Base-by-base conservation (phyloP, 129 eudicot genomes). In the Lonicera japonica region DNA sequence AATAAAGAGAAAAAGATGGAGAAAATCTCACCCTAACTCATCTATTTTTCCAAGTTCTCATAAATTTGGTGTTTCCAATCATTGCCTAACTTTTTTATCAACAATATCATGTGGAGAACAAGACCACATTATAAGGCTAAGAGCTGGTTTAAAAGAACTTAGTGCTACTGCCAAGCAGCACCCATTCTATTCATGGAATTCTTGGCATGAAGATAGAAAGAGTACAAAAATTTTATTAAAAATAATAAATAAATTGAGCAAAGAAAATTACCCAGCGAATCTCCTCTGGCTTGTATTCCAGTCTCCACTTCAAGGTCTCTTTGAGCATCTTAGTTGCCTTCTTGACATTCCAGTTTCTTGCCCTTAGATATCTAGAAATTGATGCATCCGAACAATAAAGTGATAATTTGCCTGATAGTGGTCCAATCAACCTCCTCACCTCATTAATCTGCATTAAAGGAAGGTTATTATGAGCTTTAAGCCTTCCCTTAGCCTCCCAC, bases 281-380 rank as follows among this genome's bases (percentile, higher is more conserved):
- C 48, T 85, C 87, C 64, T 89, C 95, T 1, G 96, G 95, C 65
- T 82, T 89, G 79, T 65, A 89, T 52, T 71, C 79, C 65, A 24
- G 66, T 73, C 96, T 77, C 96, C 96, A 89, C 61, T 72, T 73
- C 59, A 88, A 77, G 18, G 94, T 73, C 3, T 68, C 77, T 75
- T 89, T 85, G 3, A 89, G 81, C 96, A 89, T 89, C 60, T 80
- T 89, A 38, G 77, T 68, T 11, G 96, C 83, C 59, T 89, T 89
- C 73, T 85, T 82, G 56, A 85, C 73, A 62, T 85, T 89, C 96
- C 96, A 82, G 58, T 75, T 85, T 63, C 90, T 77, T 63, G 96
- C 96, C 69, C 72, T 78, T 46, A 89, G 62, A 67, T 82, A 88
- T 77, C 96, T 88, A 57, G 77, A 53, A 58, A 88, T 69, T 15